Evolutionary conservation across 1,284 basidiomycete genomes (phyloP), one percentile per base, ranked within the genome.

Genomic region (Polyporus tsugae): DNA sequence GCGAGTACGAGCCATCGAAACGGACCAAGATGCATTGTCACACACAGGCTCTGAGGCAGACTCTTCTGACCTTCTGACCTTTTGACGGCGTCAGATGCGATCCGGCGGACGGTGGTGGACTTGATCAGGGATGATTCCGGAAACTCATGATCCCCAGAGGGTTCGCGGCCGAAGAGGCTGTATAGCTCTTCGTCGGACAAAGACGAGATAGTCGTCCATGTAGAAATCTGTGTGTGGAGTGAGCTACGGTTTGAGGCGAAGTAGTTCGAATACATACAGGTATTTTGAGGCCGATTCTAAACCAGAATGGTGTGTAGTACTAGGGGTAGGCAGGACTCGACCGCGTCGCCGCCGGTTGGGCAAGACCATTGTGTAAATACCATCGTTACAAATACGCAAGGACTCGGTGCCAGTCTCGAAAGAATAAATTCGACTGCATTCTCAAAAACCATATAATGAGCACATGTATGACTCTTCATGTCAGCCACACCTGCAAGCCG

Each of bases 1-100:
- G 71, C 72, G 58, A 79, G 70, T 6, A 80, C 79, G 29, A 29
- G 29, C 29, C 29, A 29, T 29, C 29, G 29, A 29, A 29, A 29
- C 29, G 29, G 62, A 19, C 57, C 55, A 4, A 57, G n/a, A 11
- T 42, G 38, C 38, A 64, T 64, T 33, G 52, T 38, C 29, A 29
- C 29, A 29, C 29, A 29, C 29, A 29, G 29, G 29, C 38, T 64
- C 62, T 15, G 52, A 53, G 52, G 29, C 52, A 7, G 35, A 41
- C 7, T 22, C 19, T 25, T 52, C 29, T 10, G n/a, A 29, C 29
- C 29, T 5, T 42, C 11, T 35, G 33, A 49, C 19, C 46, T 62
- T 62, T 39, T 35, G 36, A 64, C 53, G 13, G 29, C 53, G n/a
- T 64, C 63, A n/a, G 39, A 42, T 4, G 52, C 55, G 6, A 64